phyloP scores from a whole-genome alignment of 2,329 filamentous ascomycete genomes.

The Claviceps capensis region DNA sequence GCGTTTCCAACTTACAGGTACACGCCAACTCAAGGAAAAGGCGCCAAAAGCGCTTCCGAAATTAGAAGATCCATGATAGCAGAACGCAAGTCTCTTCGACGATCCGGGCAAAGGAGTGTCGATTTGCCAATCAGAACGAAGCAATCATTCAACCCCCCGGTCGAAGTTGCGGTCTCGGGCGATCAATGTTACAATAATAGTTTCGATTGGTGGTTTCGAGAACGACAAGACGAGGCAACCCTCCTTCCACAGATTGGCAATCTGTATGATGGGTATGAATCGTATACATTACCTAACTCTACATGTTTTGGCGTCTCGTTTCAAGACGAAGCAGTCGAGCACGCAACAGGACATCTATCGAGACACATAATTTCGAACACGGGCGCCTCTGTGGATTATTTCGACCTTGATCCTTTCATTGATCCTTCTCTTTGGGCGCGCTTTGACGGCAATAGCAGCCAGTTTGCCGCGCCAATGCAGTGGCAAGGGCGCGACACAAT shows the following conservation, averaged over 20 bases:
- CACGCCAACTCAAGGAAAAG: constrained; percentile 58
- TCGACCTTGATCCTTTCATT: constrained; percentile 3
- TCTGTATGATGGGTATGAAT: neutral
- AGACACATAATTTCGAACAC: neutral
- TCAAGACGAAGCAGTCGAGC: neutral
- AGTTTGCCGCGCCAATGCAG: neutral
- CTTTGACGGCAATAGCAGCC: neutral
- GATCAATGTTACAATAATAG: neutral
- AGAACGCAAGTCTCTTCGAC: constrained; percentile 30
- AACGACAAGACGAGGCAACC: neutral
- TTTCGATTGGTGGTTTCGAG: constrained; percentile 1
- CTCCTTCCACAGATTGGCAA: neutral
- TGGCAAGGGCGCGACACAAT: constrained; percentile 1
- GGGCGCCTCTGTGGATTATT: neutral
- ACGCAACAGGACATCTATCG: neutral
- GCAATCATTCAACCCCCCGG: neutral
- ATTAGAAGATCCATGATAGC: constrained; percentile 1
- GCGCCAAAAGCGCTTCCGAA: constrained; percentile 11
- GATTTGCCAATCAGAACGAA: neutral
- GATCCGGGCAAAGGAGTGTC: constrained; percentile 10
- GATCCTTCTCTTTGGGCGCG: constrained; percentile 4
- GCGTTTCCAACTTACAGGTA: constrained; percentile 94
- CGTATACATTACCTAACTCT: neutral
- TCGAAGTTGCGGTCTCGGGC: neutral
- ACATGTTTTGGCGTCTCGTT: neutral